phyloP scores from a whole-genome alignment of 2,329 filamentous ascomycete genomes.

The Trichophyton benhamiae region DNA sequence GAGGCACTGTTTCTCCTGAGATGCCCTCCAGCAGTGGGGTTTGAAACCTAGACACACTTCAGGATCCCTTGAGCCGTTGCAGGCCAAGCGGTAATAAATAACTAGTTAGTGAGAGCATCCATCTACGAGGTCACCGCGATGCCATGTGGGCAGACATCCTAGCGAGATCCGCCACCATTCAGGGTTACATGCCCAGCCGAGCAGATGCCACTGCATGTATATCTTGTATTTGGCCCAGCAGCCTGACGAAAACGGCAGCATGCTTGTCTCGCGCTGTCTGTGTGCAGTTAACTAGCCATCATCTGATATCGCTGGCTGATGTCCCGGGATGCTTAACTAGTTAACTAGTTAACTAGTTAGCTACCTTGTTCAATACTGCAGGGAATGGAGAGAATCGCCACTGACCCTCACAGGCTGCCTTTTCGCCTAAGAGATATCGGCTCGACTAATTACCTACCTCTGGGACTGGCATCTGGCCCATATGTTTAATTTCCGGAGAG shows the following conservation, averaged over 20 bases:
- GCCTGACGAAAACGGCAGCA: not conserved
- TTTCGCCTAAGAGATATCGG: not conserved
- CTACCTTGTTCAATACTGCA: too few species aligned
- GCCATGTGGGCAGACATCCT: not conserved
- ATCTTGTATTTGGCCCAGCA: not conserved
- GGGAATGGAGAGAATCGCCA: not conserved
- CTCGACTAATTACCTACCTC: too few species aligned
- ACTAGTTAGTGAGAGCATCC: not conserved
- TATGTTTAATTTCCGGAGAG: too few species aligned
- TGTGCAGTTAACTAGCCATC: not conserved
- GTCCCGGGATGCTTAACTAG: not conserved
- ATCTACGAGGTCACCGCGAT: not conserved
- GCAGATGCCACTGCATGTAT: not conserved
- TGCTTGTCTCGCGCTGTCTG: not conserved
- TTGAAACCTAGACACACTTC: not conserved
- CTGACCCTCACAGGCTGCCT: not conserved
- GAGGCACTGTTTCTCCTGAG: too few species aligned
- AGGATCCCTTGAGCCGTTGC: not conserved
- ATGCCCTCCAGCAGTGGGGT: too few species aligned
- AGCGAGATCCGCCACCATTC: not conserved
- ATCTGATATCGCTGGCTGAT: not conserved
- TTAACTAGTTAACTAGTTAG: too few species aligned
- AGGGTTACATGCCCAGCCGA: not conserved
- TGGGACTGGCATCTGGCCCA: too few species aligned
- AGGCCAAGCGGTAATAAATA: not conserved